phyloP scores from a whole-genome alignment of 805 yeast species.

The Zygotorulaspora danielsina region DNA sequence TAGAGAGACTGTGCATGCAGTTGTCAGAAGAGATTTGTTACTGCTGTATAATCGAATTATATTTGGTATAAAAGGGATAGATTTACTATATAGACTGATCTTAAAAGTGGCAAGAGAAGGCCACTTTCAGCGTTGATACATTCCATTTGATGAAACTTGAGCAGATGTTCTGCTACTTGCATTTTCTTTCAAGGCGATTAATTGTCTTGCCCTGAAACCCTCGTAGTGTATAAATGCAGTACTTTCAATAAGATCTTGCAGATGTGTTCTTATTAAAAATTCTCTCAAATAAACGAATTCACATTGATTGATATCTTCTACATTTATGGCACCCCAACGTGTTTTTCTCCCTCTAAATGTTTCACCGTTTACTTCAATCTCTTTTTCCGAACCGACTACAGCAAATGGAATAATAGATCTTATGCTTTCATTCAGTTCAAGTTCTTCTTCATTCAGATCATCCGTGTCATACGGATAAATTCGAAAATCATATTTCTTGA shows the following conservation, averaged over 20 bases:
- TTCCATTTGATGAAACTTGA: slow-evolving; percentile 29
- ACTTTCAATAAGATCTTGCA: slow-evolving; percentile 92
- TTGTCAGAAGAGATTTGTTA: too few species aligned
- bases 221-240: slow-evolving; percentile 88
- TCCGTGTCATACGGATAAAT: slow-evolving; percentile 75
- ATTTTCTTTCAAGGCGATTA: slow-evolving; percentile 88
- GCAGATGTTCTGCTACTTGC: slow-evolving; percentile 45
- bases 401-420: slow-evolving; percentile 87
- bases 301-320: slow-evolving; percentile 92
- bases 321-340: slow-evolving; percentile 89
- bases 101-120: too few species aligned
- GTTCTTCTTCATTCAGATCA: slow-evolving; percentile 64
- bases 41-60: too few species aligned
- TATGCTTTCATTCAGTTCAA: slow-evolving; percentile 68
- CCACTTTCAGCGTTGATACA: slow-evolving; percentile 22
- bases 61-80: too few species aligned
- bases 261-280: slow-evolving; percentile 89
- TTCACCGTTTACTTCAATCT: slow-evolving; percentile 71
- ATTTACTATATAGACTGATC: too few species aligned
- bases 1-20: too few species aligned
- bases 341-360: slow-evolving; percentile 85
- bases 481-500: slow-evolving; percentile 63
- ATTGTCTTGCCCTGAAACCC: slow-evolving; percentile 87
- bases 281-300: slow-evolving; percentile 93
- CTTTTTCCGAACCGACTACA: slow-evolving; percentile 82